Base-by-base conservation (phyloP, 352 stramenopile genomes). In the Saprolegnia parasitica region DNA sequence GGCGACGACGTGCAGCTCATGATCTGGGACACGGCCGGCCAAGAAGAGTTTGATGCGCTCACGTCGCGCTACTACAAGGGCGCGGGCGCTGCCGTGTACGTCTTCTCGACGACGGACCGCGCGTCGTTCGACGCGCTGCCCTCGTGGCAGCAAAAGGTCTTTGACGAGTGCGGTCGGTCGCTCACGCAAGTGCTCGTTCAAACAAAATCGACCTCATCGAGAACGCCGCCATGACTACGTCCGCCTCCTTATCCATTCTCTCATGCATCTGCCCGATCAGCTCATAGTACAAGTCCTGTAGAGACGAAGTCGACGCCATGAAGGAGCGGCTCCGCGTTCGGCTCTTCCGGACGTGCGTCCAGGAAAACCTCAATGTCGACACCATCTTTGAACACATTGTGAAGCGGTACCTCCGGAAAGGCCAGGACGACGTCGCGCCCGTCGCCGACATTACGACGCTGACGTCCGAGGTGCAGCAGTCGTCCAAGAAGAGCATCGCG, bases 21-120 rank as follows among this genome's bases (percentile, higher is more conserved):
- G 86, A 88, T 94, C 67, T 93, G 86, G 84, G 83, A 93, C 71
- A 91, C 81, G 23, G 84, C 84, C 11, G 84, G 84, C 23, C 83
- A 94, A 56, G 84, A 93, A 75, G 76, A 91, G 65, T 93, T 93
- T 68, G 87, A 87, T 32, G 75, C 81, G n/a, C 75, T 92, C 35
- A 92, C 83, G 47, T 85, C 81, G 47, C 82, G 81, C 65, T 93
- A 93, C 71, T 95, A 91, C 68, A 88, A 88, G 73, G 81, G 81
- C 45, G 83, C 83, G 21, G 80, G 80, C 21, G 83, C 81, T 0
- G 83, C 87, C 40, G 80, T 91, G 56, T 91, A 88, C 68, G 83
- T 91, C 42, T 91, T 91, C 58, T 91, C 83, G 13, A 89, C 81
- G 0, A 79, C 84, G 21, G 83, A 91, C 65, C 81, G 83, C 65